Conservation (phyloP, 139 green algal genomes). For the Asterochloris sp. region DNA sequence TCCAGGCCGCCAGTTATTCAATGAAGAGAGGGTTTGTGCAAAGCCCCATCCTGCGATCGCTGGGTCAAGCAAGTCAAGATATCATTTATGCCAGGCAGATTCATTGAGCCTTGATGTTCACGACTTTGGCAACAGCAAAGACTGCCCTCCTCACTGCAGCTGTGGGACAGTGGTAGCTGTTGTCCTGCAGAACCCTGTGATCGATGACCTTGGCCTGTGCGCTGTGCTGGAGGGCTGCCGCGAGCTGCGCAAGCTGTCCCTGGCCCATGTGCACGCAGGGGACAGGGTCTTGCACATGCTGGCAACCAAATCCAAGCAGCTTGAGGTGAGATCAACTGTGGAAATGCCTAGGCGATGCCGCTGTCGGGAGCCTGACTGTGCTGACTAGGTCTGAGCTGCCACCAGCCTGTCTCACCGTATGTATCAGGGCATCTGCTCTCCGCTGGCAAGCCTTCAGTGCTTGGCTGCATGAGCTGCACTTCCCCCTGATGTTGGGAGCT, state of each 20-base stretch:
- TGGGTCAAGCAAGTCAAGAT: background rate
- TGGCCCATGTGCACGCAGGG: conserved; percentile 10
- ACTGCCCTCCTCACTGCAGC: background rate
- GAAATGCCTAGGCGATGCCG: background rate
- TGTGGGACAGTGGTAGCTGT: background rate
- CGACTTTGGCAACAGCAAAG: background rate
- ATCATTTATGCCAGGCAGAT: background rate
- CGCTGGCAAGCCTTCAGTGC: background rate
- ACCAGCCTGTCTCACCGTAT: background rate
- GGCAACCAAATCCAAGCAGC: background rate
- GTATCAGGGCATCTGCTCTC: background rate
- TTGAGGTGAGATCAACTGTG: background rate
- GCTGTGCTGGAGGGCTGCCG: conserved; percentile 19
- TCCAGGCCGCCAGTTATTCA: too few species aligned
- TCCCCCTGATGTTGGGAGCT: too few species aligned
- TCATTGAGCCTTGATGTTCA: background rate
- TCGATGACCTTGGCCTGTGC: conserved; percentile 20
- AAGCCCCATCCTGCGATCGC: background rate
- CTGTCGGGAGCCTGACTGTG: background rate
- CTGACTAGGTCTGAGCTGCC: background rate
- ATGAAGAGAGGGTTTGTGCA: background rate
- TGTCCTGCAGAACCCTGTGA: conserved; percentile 17
- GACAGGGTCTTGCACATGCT: conserved; percentile 1
- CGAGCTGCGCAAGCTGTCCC: conserved; percentile 9
- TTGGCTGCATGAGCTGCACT: background rate